These are phyloP conservation scores for Monascus purpureus DNA, from an alignment of 495 filamentous ascomycete genomes.

Conservation along the genomic window DNA sequence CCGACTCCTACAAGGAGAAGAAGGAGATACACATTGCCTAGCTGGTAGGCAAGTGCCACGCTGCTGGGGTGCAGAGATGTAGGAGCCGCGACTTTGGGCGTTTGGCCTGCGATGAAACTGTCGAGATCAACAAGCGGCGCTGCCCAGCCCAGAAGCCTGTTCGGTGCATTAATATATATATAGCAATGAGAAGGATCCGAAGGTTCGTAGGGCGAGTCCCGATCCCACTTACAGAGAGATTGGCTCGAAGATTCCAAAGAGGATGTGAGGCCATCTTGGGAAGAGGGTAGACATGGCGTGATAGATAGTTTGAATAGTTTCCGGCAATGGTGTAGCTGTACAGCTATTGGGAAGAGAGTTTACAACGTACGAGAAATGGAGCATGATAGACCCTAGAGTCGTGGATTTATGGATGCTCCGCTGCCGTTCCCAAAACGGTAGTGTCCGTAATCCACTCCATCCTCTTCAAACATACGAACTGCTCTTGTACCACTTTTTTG, in stretches of 20 bases:
- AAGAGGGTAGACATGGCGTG: slow-evolving; percentile 25
- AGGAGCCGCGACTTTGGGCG: slow-evolving; percentile 21
- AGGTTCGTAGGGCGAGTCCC: no score
- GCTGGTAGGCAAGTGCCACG: slow-evolving; percentile 40
- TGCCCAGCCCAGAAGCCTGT: slow-evolving; percentile 42
- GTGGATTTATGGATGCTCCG: no score
- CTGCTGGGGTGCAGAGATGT: slow-evolving; percentile 25
- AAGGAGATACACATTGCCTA: slow-evolving; percentile 54
- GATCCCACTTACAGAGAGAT: slow-evolving; percentile 54
- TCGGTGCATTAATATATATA: slow-evolving; percentile 5
- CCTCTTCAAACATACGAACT: no score
- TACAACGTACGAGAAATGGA: no score
- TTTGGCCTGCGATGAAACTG: slow-evolving; percentile 48
- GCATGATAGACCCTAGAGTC: no score
- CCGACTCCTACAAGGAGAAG: slow-evolving; percentile 46
- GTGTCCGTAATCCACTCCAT: no score
- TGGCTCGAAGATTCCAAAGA: slow-evolving; percentile 48
- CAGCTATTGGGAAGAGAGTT: no score
- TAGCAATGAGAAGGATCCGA: no score
- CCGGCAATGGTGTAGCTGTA: no score
- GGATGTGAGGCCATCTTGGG: slow-evolving; percentile 26
- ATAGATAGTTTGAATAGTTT: no score
- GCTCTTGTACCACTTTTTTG: no score
- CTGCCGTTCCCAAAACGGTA: no score
- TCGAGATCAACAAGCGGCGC: slow-evolving; percentile 39